phyloP scores from a whole-genome alignment of 2,329 filamentous ascomycete genomes.

The Hypoxylon sp. region DNA sequence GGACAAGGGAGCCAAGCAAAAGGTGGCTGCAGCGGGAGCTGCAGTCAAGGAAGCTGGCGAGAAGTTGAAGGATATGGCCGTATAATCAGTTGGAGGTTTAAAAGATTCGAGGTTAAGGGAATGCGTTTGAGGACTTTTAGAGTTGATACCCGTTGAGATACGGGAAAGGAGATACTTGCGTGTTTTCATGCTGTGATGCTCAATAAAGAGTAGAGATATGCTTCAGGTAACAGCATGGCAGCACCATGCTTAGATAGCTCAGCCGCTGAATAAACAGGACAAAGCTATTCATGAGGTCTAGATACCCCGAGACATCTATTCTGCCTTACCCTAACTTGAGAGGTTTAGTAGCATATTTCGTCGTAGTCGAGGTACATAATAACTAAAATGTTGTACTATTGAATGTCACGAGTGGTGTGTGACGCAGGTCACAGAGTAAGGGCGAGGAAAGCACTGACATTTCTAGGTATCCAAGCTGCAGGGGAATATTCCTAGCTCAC shows the following conservation, averaged over 20 bases:
- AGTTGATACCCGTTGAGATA: conserved; percentile 1
- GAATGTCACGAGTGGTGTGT: neutral
- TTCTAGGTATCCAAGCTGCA: conserved; percentile 7
- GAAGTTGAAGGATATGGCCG: conserved; percentile 48
- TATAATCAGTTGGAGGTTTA: conserved; percentile 33
- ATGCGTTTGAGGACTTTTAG: conserved; percentile 1
- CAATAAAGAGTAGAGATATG: conserved; percentile 8
- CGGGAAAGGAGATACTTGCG: conserved; percentile 16
- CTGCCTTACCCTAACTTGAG: neutral
- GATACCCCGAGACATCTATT: neutral
- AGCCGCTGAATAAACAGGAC: conserved; percentile 5
- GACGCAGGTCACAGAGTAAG: conserved; percentile 3
- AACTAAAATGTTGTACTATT: too few relatives aligned
- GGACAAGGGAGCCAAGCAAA: conserved; percentile 47
- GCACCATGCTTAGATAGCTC: neutral
- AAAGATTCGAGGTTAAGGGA: conserved; percentile 4
- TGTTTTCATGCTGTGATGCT: conserved; percentile 14
- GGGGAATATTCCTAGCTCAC: too few relatives aligned
- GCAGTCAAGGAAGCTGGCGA: conserved; percentile 47
- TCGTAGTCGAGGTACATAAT: too few relatives aligned
- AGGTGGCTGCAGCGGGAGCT: conserved; percentile 45
- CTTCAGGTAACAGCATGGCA: conserved; percentile 15
- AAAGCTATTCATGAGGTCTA: neutral
- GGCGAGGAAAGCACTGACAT: conserved; percentile 12
- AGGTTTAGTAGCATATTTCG: neutral